These are phyloP conservation scores for Pyrenula aspistea DNA, from an alignment of 495 filamentous ascomycete genomes.

Conservation along the genomic window DNA sequence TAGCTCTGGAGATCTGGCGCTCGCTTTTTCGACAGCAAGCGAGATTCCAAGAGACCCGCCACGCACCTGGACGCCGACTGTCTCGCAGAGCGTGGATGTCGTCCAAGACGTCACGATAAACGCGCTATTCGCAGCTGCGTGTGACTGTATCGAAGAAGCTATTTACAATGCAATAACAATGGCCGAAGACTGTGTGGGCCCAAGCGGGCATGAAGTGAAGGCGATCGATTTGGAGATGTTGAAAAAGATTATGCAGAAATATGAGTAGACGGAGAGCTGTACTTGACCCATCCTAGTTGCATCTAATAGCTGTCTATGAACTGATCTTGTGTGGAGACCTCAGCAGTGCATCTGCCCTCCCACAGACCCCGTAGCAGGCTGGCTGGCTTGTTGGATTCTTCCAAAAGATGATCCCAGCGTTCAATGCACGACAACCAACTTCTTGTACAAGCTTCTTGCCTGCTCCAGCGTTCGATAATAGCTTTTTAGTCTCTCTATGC, in stretches of 20 bases:
- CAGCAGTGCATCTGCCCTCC: too few species aligned
- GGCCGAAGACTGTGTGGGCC: slow-evolving; percentile 33
- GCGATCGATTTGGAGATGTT: slow-evolving; percentile 33
- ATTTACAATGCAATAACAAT: slow-evolving; percentile 40
- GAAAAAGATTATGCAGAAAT: slow-evolving; percentile 32
- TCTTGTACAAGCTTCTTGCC: not conserved
- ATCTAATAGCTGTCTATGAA: too few species aligned
- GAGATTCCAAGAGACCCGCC: slow-evolving; percentile 16
- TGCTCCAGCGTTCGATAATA: not conserved
- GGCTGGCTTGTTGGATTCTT: too few species aligned
- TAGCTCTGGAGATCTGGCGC: slow-evolving; percentile 38
- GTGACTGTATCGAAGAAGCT: slow-evolving; percentile 39
- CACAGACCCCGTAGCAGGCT: too few species aligned
- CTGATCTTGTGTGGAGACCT: too few species aligned
- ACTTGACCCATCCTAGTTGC: too few species aligned
- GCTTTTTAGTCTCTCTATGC: not conserved
- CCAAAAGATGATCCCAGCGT: too few species aligned
- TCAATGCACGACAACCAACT: not conserved
- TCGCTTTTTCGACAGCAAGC: slow-evolving; percentile 39
- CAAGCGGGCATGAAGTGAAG: slow-evolving; percentile 21
- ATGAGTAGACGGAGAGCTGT: too few species aligned
- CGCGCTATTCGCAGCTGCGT: slow-evolving; percentile 33
- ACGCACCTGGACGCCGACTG: slow-evolving; percentile 20
- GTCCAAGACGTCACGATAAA: slow-evolving; percentile 37
- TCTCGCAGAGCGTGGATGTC: slow-evolving; percentile 20